These are phyloP conservation scores for Dovyalis caffra DNA, from an alignment of 345 rosid species.

Conservation along the genomic window DNA sequence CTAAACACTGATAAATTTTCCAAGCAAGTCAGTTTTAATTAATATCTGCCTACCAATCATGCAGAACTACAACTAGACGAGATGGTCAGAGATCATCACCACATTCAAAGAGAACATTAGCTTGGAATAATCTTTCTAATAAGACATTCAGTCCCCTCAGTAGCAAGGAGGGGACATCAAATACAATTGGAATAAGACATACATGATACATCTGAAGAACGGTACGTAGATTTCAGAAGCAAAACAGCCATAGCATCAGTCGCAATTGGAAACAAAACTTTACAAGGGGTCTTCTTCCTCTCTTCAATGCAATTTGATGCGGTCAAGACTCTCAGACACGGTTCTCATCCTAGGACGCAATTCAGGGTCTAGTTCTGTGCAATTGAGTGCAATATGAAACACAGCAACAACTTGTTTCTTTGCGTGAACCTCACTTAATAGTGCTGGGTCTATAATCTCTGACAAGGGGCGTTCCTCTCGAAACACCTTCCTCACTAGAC, in stretches of 20 bases:
- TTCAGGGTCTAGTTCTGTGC: conserved; percentile 88
- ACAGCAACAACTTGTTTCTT: conserved; percentile 68
- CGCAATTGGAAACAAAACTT: conserved; percentile 8
- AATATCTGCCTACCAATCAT: background rate
- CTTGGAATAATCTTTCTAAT: background rate
- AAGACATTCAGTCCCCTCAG: background rate
- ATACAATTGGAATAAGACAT: conserved; percentile 1
- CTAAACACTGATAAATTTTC: background rate
- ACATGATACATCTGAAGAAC: background rate
- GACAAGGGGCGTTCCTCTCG: conserved; percentile 64
- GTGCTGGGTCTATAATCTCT: conserved; percentile 69
- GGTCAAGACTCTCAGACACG: conserved; percentile 75
- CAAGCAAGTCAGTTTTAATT: too few relatives aligned
- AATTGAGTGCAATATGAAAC: conserved; percentile 79
- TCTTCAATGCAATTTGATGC: conserved; percentile 48
- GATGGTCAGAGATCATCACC: background rate
- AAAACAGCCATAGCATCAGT: conserved; percentile 5
- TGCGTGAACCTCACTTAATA: conserved; percentile 53
- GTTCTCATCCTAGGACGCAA: conserved; percentile 85
- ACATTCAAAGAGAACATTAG: conserved; percentile 13
- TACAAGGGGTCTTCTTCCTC: conserved; percentile 5
- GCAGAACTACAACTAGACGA: background rate
- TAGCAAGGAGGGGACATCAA: background rate
- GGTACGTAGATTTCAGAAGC: conserved; percentile 11
- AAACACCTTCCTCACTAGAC: conserved; percentile 60